phyloP scores from a whole-genome alignment of 2,329 filamentous ascomycete species.

The Cladophialophora chaetospira region DNA sequence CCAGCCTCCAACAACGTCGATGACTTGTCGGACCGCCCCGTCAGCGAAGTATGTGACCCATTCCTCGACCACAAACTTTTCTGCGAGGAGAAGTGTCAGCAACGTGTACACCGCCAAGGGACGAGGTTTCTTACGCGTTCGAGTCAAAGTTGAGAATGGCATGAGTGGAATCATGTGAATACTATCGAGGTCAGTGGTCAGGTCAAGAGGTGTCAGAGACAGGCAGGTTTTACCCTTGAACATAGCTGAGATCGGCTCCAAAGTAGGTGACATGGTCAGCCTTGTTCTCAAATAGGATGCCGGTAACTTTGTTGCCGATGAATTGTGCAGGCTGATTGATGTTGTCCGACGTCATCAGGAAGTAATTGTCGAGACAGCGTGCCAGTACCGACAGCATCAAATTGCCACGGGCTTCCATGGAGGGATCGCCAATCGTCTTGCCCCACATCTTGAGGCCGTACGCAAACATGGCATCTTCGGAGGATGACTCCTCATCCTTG shows the following conservation, averaged over 20 bases:
- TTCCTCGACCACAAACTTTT: slow-evolving; percentile 75
- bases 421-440: slow-evolving; percentile 68
- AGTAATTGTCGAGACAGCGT: slow-evolving; percentile 75
- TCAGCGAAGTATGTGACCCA: slow-evolving; percentile 77
- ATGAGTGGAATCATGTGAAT: slow-evolving; percentile 83
- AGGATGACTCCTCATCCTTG: slow-evolving; percentile 72
- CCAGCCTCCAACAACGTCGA: slow-evolving; percentile 72
- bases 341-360: slow-evolving; percentile 74
- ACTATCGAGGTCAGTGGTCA: slow-evolving; percentile 48
- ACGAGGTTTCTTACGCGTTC: slow-evolving; percentile 45
- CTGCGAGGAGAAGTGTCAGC: slow-evolving; percentile 26
- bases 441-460: slow-evolving; percentile 97
- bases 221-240: slow-evolving; percentile 55
- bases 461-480: slow-evolving; percentile 83
- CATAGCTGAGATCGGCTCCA: slow-evolving; percentile 69
- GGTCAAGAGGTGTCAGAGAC: slow-evolving; percentile 12
- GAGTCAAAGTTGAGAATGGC: slow-evolving; percentile 67
- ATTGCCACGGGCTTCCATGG: slow-evolving; percentile 80
- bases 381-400: slow-evolving; percentile 79
- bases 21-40: slow-evolving; percentile 60
- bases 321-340: slow-evolving; percentile 72
- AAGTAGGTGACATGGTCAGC: slow-evolving; percentile 92
- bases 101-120: no score
- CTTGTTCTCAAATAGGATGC: slow-evolving; percentile 89
- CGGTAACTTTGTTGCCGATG: slow-evolving; percentile 72